phyloP scores from a whole-genome alignment of 805 yeast species.

The Myxozyma udenii region DNA sequence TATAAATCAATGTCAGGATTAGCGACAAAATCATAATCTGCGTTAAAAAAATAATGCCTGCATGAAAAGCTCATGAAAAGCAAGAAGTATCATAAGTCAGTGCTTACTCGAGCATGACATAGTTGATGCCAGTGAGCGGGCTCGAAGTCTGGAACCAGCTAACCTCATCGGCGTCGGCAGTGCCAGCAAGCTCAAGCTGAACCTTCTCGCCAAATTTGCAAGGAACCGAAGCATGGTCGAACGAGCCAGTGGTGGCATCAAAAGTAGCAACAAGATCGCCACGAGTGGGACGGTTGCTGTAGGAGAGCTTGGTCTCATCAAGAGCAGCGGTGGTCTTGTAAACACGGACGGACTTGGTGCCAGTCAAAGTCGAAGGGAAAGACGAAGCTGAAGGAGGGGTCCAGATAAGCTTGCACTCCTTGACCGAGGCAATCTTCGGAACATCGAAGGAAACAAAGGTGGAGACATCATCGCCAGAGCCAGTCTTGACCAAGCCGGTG shows the following conservation, averaged over 20 bases:
- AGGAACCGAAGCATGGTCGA: slow-evolving; percentile 13
- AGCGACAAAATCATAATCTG: no score
- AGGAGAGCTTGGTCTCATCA: slow-evolving; percentile 17
- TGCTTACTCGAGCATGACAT: slow-evolving; percentile 9
- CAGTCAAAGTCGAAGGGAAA: slow-evolving; percentile 21
- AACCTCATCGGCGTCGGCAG: slow-evolving; percentile 7
- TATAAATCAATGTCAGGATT: no score
- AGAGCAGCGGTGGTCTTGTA: slow-evolving; percentile 7
- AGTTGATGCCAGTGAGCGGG: slow-evolving; percentile 22
- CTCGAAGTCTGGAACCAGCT: slow-evolving; percentile 21
- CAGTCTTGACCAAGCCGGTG: slow-evolving; percentile 12
- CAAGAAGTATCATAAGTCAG: no score
- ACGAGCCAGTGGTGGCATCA: slow-evolving; percentile 21
- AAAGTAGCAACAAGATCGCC: slow-evolving; percentile 17
- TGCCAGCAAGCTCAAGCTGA: slow-evolving; percentile 27
- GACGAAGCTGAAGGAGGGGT: slow-evolving; percentile 22
- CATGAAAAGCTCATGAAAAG: no score
- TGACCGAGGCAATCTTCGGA: slow-evolving; percentile 10
- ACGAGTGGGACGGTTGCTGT: slow-evolving; percentile 17
- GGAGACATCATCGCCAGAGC: slow-evolving; percentile 4
- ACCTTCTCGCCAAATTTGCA: slow-evolving; percentile 25
- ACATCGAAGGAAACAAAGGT: slow-evolving; percentile 26
- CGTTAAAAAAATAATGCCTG: no score
- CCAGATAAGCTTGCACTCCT: slow-evolving; percentile 25
- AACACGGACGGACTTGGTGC: slow-evolving; percentile 18